These are phyloP conservation scores for Albizia julibrissin DNA, from an alignment of 306 rosid species.

Conservation along the genomic window DNA sequence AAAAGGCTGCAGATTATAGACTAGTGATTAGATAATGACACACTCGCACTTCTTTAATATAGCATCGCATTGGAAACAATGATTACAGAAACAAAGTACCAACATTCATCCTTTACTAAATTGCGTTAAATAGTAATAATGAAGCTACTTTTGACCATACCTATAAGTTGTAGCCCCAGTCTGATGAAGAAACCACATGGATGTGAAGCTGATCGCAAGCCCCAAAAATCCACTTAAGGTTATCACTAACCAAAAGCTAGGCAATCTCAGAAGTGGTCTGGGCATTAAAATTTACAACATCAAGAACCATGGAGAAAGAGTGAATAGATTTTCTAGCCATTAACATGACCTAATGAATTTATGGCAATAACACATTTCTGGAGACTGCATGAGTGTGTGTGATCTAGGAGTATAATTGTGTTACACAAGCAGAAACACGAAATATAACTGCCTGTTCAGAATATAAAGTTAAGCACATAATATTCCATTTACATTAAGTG, in stretches of 20 bases:
- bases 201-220: constrained; percentile 95
- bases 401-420: not conserved
- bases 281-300: constrained; percentile 35
- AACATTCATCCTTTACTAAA: constrained; percentile 5
- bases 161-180: constrained; percentile 86
- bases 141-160: not conserved
- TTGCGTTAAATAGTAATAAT: not conserved
- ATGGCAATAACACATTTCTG: constrained; percentile 12
- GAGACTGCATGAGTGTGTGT: not conserved
- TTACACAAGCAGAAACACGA: constrained; percentile 22
- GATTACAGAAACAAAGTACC: constrained; percentile 4
- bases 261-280: constrained; percentile 94
- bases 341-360: constrained; percentile 11
- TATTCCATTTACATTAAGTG: constrained; percentile 9
- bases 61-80: constrained; percentile 4
- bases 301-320: constrained; percentile 5
- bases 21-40: constrained; percentile 30
- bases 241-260: constrained; percentile 90
- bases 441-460: not conserved
- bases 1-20: constrained; percentile 74
- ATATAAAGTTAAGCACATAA: constrained; percentile 17
- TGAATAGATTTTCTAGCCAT: not conserved
- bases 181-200: constrained; percentile 99
- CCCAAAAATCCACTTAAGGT: constrained; percentile 93
- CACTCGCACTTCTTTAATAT: constrained; percentile 12